Percentiles rank a stretch among this genome's conserved stretches.
These are phyloP conservation scores for Hypoxylon fuscum DNA, from an alignment of 495 filamentous ascomycete species.

Conservation along the genomic window DNA sequence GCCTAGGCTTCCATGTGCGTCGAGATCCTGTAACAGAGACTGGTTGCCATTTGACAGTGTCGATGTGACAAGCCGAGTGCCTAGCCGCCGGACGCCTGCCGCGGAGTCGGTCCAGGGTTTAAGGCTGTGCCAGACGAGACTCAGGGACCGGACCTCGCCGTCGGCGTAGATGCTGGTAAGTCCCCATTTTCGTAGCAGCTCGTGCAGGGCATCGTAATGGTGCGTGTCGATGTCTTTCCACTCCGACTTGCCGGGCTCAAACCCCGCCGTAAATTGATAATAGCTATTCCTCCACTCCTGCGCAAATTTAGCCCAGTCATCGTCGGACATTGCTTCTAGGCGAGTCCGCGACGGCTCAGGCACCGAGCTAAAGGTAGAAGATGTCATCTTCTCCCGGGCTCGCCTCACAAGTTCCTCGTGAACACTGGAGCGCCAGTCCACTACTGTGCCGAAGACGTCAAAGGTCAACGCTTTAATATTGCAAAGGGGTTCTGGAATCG, in stretches of 20 bases:
- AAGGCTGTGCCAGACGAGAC: slow-evolving; percentile 74
- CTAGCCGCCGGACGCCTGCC: slow-evolving; percentile 64
- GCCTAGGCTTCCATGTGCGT: slow-evolving; percentile 62
- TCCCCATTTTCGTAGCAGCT: slow-evolving; percentile 62
- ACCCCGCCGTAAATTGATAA: slow-evolving; percentile 63
- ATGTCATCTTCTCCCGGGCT: slow-evolving; percentile 51
- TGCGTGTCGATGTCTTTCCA: slow-evolving; percentile 72
- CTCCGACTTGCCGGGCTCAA: slow-evolving; percentile 55
- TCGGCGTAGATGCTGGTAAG: slow-evolving; percentile 67
- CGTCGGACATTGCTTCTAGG: slow-evolving; percentile 58
- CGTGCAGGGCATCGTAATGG: slow-evolving; percentile 67
- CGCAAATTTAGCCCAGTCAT: slow-evolving; percentile 69
- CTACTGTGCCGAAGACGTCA: slow-evolving; percentile 79
- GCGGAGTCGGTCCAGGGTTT: slow-evolving; percentile 73
- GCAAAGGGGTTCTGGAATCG: slow-evolving; percentile 24
- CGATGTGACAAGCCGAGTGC: slow-evolving; percentile 62
- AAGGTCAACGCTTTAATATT: slow-evolving; percentile 60
- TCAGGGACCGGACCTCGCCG: slow-evolving; percentile 64
- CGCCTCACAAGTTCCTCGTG: slow-evolving; percentile 61
- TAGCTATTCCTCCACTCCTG: slow-evolving; percentile 76
- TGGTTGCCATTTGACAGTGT: slow-evolving; percentile 82
- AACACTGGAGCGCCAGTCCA: slow-evolving; percentile 74
- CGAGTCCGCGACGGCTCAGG: slow-evolving; percentile 55
- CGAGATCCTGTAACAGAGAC: slow-evolving; percentile 70
- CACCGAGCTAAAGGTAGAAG: slow-evolving; percentile 48